phyloP scores from a whole-genome alignment of 129 eudicot genomes.

The Lonicera japonica region DNA sequence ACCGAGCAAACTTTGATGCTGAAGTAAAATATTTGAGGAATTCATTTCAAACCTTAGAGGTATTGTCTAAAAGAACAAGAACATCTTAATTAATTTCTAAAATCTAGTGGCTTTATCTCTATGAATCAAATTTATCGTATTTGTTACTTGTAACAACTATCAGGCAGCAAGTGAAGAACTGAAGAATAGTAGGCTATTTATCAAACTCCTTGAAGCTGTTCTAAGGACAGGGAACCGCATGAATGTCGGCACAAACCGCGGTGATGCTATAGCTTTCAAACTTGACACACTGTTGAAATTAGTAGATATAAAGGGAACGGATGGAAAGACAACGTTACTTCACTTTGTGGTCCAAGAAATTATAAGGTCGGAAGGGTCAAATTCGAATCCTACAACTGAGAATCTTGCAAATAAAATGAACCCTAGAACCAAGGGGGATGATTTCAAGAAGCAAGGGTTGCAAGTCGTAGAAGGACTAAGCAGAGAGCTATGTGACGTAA shows the following conservation, averaged over 20 bases:
- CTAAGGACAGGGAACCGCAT: conserved; percentile 85
- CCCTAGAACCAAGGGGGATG: conserved; percentile 43
- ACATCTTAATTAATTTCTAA: background rate
- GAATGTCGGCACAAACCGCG: conserved; percentile 95
- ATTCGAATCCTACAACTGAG: conserved; percentile 33
- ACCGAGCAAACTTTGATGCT: conserved; percentile 81
- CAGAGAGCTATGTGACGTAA: conserved; percentile 70
- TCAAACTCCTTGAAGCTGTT: conserved; percentile 96
- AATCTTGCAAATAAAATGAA: conserved; percentile 23
- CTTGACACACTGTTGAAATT: conserved; percentile 80
- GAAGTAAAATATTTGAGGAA: conserved; percentile 71
- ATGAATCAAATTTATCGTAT: conserved; percentile 1
- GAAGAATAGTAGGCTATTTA: conserved; percentile 80
- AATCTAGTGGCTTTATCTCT: background rate
- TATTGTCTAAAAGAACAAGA: conserved; percentile 10
- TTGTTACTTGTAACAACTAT: conserved; percentile 9
- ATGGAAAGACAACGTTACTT: conserved; percentile 91
- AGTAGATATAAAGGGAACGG: conserved; percentile 88
- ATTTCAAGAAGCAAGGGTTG: conserved; percentile 68
- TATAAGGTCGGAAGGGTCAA: conserved; percentile 62
- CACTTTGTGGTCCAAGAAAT: conserved; percentile 99
- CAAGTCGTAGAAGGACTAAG: conserved; percentile 74
- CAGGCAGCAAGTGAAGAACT: conserved; percentile 87
- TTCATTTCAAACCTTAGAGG: conserved; percentile 77
- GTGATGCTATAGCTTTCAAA: conserved; percentile 91